Evolutionary conservation across 2,329 filamentous ascomycete species (phyloP).

Genomic region (Tolypocladium pustulatum): DNA sequence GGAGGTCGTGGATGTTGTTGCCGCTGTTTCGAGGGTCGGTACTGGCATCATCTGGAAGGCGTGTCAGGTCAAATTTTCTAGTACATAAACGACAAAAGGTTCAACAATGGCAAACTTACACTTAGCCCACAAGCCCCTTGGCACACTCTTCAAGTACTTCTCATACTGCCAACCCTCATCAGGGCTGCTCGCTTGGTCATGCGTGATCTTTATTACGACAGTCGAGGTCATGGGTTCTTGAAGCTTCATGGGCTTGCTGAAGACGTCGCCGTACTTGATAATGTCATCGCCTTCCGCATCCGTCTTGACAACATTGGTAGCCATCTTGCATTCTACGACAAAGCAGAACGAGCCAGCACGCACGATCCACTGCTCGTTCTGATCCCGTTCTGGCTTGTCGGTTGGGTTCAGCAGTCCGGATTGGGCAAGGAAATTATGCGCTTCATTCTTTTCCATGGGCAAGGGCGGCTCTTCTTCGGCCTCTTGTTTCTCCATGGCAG

Average conservation of each 20-base stretch:
- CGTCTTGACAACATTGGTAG: background rate
- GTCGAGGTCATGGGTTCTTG: background rate
- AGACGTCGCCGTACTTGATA: background rate
- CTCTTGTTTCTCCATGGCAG: background rate
- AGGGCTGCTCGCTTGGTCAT: background rate
- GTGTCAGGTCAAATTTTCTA: background rate
- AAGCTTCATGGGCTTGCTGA: background rate
- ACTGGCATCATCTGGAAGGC: background rate
- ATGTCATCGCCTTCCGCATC: background rate
- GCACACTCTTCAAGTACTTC: background rate
- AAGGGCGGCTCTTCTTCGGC: background rate
- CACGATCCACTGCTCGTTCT: slow-evolving; percentile 1
- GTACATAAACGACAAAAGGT: background rate
- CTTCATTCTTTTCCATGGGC: background rate
- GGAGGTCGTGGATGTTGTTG: background rate
- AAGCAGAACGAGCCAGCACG: slow-evolving; percentile 1
- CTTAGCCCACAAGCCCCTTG: background rate
- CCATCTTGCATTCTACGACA: slow-evolving; percentile 3
- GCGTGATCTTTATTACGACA: background rate
- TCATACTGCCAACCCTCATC: background rate
- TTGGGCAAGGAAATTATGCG: background rate
- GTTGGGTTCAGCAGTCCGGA: slow-evolving; percentile 1
- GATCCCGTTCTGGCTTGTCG: background rate
- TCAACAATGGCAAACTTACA: background rate
- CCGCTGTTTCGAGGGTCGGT: background rate